Percentiles rank a stretch among this genome's conserved stretches.
Evolutionary conservation across 2,329 filamentous ascomycete species (phyloP).

Genomic region (Cladophialophora immunda): DNA sequence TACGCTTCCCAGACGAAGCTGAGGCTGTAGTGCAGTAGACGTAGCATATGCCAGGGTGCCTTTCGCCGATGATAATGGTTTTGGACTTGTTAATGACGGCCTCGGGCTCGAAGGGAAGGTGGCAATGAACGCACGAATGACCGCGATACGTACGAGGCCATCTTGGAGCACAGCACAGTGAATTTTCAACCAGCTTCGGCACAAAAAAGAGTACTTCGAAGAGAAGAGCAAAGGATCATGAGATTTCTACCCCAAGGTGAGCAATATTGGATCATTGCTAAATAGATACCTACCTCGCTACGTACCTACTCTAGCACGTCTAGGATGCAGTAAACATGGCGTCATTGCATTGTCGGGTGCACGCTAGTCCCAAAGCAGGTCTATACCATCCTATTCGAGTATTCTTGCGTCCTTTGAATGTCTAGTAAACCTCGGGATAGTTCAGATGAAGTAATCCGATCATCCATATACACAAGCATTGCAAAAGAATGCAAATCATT

Average conservation of each 20-base stretch:
- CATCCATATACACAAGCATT: neutral
- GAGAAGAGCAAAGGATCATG: neutral
- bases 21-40: constrained; percentile 51
- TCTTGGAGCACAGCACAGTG: neutral
- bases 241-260: neutral
- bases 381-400: neutral
- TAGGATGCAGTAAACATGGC: neutral
- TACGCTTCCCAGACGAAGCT: constrained; percentile 69
- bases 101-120: constrained; percentile 12
- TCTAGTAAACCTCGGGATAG: neutral
- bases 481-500: too few species aligned
- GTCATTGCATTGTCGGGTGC: neutral
- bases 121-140: constrained; percentile 21
- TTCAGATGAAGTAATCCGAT: neutral
- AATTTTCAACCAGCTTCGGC: neutral
- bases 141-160: constrained; percentile 22
- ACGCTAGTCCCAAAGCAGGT: neutral
- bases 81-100: neutral
- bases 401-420: neutral
- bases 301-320: too few species aligned
- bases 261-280: neutral
- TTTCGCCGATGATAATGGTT: constrained; percentile 6
- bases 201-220: neutral
- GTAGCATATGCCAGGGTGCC: constrained; percentile 25
- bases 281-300: neutral